Evolutionary conservation across 192 early-diverging fungal genomes (phyloP), one percentile per base, ranked within the genome.

Genomic region (Umbelopsis sp.): DNA sequence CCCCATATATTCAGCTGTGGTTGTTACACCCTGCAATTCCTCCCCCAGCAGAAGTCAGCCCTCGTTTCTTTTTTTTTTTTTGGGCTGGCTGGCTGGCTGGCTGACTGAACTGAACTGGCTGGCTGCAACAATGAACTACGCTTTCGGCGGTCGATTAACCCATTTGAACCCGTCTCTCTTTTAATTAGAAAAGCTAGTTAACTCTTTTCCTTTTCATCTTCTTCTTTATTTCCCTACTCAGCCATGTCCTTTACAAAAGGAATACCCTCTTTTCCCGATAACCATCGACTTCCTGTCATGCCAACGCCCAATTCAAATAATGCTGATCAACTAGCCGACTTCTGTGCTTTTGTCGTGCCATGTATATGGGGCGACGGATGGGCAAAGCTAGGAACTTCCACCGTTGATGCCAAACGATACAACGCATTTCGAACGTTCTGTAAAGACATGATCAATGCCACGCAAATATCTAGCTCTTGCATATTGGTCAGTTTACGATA

Each of bases 401-500:
- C 46, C 8, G 68, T 49, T 10, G 49, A 45, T 50, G 41, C 69
- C 21, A 71, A 55, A 25, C 49, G 27, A 35, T 55, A 45, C 20
- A 20, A 27, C 30, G 33, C 41, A 35, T 87, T 86, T 22, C 68
- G 71, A 67, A 71, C 66, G 23, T 87, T 83, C 64, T 78, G 73
- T 71, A 27, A 69, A 12, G 71, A 88, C 49, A 79, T 89, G n/a
- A 70, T 91, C 18, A 69, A 71, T 11, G 80, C 80, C 10, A 87
- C 88, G 8, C 80, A 81, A 61, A 78, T 91, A 6, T 84, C 85
- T 0, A 82, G 81, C 23, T 86, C 88, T 11, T 83, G 84, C 12
- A 78, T 91, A 21, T 67, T 87, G 12, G 69, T 88, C 16, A 77
- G 85, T 0, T 69, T 91, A 45, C 78, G 86, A 68, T 88, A 88